Conservation (phyloP, 768 basidiomycete genomes). For the Pleurotus giganteus region DNA sequence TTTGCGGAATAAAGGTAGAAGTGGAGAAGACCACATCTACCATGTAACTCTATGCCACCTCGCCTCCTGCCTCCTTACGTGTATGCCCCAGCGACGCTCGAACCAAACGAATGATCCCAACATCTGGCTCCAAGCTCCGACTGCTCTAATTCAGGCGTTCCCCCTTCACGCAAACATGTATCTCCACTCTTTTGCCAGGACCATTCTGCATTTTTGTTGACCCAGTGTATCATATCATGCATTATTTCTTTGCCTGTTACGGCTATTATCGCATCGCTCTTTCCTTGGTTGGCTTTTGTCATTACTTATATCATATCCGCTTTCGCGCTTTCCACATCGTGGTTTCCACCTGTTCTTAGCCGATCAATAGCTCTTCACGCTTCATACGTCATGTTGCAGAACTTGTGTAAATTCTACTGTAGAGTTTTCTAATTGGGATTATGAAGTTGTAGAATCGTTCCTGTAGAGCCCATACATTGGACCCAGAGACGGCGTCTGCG, state of each 20-base stretch:
- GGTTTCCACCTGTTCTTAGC: background rate
- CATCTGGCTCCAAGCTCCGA: background rate
- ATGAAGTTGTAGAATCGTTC: background rate
- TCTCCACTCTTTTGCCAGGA: background rate
- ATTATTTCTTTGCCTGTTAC: background rate
- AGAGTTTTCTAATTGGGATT: slow-evolving; percentile 4
- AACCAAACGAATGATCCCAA: background rate
- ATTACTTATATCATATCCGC: background rate
- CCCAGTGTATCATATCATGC: background rate
- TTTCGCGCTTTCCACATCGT: background rate
- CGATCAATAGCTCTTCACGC: slow-evolving; percentile 1
- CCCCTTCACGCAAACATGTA: background rate
- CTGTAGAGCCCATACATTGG: no score
- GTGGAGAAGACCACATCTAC: slow-evolving; percentile 59
- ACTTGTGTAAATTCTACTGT: slow-evolving; percentile 5
- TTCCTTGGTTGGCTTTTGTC: background rate
- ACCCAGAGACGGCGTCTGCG: no score
- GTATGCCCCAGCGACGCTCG: background rate
- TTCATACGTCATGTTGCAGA: background rate
- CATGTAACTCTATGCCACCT: slow-evolving; percentile 28
- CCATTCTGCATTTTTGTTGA: background rate
- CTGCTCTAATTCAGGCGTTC: background rate
- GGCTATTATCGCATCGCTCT: background rate
- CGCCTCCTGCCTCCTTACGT: slow-evolving; percentile 9
- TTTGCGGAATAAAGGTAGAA: slow-evolving; percentile 55